phyloP scores from a whole-genome alignment of 1,284 basidiomycete species.

The Pseudozyma flocculosa region DNA sequence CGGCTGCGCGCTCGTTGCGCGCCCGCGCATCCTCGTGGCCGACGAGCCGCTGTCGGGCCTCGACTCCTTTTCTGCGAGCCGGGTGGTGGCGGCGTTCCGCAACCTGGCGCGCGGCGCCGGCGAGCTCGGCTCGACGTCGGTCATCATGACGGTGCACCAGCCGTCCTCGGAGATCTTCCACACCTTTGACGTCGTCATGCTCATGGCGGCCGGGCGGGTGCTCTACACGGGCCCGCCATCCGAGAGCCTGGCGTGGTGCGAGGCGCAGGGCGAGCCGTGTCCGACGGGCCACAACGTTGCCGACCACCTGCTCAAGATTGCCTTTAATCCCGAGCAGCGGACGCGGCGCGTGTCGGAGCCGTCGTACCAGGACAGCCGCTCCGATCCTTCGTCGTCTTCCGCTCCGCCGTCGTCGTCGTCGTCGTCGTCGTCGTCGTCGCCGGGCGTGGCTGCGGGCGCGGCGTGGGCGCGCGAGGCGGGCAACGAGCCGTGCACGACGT shows the following conservation, averaged over 20 bases:
- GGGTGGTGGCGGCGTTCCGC: constrained; percentile 50
- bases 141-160: constrained; percentile 59
- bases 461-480: constrained; percentile 14
- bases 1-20: constrained; percentile 47
- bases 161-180: constrained; percentile 52
- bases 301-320: constrained; percentile 38
- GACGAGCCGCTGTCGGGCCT: constrained; percentile 52
- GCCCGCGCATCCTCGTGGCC: constrained; percentile 46
- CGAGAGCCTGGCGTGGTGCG: constrained; percentile 35
- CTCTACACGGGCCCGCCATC: constrained; percentile 66
- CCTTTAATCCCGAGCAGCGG: constrained; percentile 9
- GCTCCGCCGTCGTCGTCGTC: too few relatives aligned
- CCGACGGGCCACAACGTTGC: constrained; percentile 43
- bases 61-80: constrained; percentile 19
- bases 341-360: too few relatives aligned
- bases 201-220: constrained; percentile 43
- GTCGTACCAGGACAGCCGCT: too few relatives aligned
- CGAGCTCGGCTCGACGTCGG: constrained; percentile 41
- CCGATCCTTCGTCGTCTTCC: too few relatives aligned
- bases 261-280: constrained; percentile 31
- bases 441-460: constrained; percentile 6
- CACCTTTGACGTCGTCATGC: constrained; percentile 41
- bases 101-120: constrained; percentile 54
- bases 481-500: constrained; percentile 21
- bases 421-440: not conserved